Conservation (phyloP, 1,284 basidiomycete species). For the Apiotrichum sp. region DNA sequence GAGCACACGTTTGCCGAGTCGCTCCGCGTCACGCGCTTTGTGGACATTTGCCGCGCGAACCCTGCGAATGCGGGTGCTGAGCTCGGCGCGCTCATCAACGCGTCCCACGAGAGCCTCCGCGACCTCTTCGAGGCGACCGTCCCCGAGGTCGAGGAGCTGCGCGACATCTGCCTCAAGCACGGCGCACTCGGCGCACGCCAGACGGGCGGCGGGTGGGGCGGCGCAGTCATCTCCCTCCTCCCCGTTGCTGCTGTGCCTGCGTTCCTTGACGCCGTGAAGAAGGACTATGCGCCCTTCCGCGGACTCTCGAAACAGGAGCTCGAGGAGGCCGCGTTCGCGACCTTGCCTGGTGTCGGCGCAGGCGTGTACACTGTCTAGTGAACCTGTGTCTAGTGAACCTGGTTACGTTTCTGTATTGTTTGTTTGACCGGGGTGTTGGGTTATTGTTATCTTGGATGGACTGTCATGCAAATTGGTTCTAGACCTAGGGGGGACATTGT, state of each 20-base stretch:
- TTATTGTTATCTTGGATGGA: too few relatives aligned
- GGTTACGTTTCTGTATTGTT: too few relatives aligned
- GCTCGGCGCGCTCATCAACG: conserved; percentile 70
- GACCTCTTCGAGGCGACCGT: conserved; percentile 70
- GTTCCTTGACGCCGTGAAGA: conserved; percentile 63
- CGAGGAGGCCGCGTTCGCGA: conserved; percentile 71
- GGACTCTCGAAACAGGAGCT: conserved; percentile 58
- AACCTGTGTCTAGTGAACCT: neutral
- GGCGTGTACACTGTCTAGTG: conserved; percentile 51
- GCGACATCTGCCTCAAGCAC: conserved; percentile 55
- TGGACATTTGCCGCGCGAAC: conserved; percentile 56
- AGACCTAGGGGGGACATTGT: too few relatives aligned
- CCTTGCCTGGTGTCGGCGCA: conserved; percentile 74
- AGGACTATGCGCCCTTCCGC: conserved; percentile 59
- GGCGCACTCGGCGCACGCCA: conserved; percentile 64
- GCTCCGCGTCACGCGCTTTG: conserved; percentile 69
- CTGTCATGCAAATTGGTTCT: too few relatives aligned
- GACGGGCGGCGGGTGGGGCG: conserved; percentile 79
- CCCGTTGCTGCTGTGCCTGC: conserved; percentile 58
- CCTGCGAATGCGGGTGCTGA: conserved; percentile 12
- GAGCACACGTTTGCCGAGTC: conserved; percentile 72
- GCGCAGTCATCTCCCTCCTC: conserved; percentile 77
- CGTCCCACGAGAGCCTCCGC: conserved; percentile 64
- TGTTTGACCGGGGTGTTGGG: too few relatives aligned
- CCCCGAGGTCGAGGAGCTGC: conserved; percentile 64